These are phyloP conservation scores for Fusarium mangiferae DNA, from an alignment of 2,329 filamentous ascomycete genomes.

Conservation along the genomic window DNA sequence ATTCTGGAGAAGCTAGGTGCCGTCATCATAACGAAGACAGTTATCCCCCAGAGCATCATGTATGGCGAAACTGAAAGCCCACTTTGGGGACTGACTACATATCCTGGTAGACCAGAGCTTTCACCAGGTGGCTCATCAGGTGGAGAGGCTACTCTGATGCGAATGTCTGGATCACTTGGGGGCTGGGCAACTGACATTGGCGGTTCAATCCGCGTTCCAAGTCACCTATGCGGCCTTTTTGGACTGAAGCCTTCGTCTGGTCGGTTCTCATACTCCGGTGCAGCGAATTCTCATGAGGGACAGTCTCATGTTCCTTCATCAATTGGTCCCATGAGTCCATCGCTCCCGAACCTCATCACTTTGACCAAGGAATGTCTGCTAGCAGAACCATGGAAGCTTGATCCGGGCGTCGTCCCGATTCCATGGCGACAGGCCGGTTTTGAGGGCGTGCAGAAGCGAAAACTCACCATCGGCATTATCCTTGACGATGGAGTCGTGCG, in stretches of 20 bases:
- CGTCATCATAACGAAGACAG: background rate
- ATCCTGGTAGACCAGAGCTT: background rate
- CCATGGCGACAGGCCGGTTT: background rate
- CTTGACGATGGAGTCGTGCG: background rate
- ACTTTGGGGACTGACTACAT: background rate
- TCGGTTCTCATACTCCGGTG: background rate
- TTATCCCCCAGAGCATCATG: slow-evolving; percentile 1
- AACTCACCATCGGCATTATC: background rate
- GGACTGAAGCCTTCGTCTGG: background rate
- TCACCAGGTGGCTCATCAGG: background rate
- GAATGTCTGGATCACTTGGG: background rate
- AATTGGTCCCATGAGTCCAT: background rate
- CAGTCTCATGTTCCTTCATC: background rate
- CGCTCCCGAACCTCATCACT: background rate
- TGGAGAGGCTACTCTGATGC: background rate
- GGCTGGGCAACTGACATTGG: slow-evolving; percentile 2
- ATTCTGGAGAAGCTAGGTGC: background rate
- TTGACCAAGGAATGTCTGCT: background rate
- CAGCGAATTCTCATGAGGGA: background rate
- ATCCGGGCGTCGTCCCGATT: background rate
- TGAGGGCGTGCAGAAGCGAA: fast-evolving
- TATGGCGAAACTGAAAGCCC: background rate
- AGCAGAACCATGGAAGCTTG: background rate
- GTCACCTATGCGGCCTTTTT: background rate
- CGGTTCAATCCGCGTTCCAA: background rate